phyloP scores from a whole-genome alignment of 805 yeast genomes.

The Candida lessepsii region DNA sequence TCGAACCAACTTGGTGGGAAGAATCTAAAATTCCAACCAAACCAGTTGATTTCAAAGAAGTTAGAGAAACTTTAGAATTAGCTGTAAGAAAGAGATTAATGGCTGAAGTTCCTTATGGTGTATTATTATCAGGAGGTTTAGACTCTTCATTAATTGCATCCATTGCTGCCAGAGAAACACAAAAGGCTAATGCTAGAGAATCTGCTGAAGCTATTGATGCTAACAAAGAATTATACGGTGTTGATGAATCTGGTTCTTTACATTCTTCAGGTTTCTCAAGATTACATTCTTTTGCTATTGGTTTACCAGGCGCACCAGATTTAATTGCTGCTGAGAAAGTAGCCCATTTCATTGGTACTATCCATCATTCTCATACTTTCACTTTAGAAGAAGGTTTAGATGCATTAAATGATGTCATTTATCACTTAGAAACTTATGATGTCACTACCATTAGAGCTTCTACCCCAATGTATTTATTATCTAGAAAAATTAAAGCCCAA shows the following conservation, averaged over 20 bases:
- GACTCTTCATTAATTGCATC: conserved; percentile 96
- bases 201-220: conserved; percentile 54
- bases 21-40: conserved; percentile 69
- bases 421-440: conserved; percentile 95
- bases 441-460: conserved; percentile 99
- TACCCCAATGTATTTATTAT: conserved; percentile 95
- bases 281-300: conserved; percentile 95
- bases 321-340: conserved; percentile 93
- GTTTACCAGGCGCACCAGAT: conserved; percentile 98
- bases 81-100: conserved; percentile 98
- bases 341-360: conserved; percentile 92
- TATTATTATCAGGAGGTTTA: conserved; percentile 92
- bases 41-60: conserved; percentile 66
- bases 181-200: conserved; percentile 53
- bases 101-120: conserved; percentile 99
- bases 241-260: conserved; percentile 84
- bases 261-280: conserved; percentile 72
- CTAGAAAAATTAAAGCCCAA: conserved; percentile 97
- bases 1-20: conserved; percentile 94
- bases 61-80: conserved; percentile 82
- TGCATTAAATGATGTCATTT: conserved; percentile 89
- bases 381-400: conserved; percentile 96
- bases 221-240: conserved; percentile 79
- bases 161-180: conserved; percentile 95
- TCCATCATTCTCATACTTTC: conserved; percentile 97